Evolutionary conservation across 345 rosid species (phyloP), one percentile per base, ranked within the genome.

Genomic region (Linum lewisii): DNA sequence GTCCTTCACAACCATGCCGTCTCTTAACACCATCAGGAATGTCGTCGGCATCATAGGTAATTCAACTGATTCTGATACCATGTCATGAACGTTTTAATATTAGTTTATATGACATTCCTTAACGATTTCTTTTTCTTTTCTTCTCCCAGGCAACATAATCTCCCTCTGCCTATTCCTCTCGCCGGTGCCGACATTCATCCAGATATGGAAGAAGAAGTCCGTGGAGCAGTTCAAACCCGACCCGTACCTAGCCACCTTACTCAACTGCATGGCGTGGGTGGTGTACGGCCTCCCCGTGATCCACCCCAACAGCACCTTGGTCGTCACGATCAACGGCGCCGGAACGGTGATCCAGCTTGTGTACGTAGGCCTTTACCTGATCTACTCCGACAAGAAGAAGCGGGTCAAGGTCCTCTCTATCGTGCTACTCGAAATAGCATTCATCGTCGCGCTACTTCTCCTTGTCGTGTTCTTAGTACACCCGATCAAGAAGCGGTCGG

Each of bases 251-350:
- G 90, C 90, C n/a, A 78, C 95, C 21, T 60, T 86, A 14, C 69
- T 82, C 63, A 92, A 92, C 77, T 88, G 96, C 77, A 32, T 81
- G 81, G 72, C 81, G 19, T 92, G 98, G 98, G 81, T 84, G 11
- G 57, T 92, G 53, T 92, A 86, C 18, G 98, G 98, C 0, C 79
- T 88, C 6, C 98, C 98, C 6, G 44, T 68, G 69, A 90, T 92
- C 51, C 85, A 73, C 68, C 87, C 95, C 0, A 2, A 88, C 58
- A 86, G 86, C 75, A 63, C 57, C 24, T 66, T 88, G 69, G 90
- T 92, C 29, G 1, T 81, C 16, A 92, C 95, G 73, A 88, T 86
- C 37, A 92, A 88, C 36, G 90, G 82, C 0, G 1, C 87, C 0
- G 98, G 98, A 14, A 54, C 79, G 1, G 57, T 68, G 37, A 84